Evolutionary conservation across 495 filamentous ascomycete genomes (phyloP).

Genomic region (Penicillium cataractarum): DNA sequence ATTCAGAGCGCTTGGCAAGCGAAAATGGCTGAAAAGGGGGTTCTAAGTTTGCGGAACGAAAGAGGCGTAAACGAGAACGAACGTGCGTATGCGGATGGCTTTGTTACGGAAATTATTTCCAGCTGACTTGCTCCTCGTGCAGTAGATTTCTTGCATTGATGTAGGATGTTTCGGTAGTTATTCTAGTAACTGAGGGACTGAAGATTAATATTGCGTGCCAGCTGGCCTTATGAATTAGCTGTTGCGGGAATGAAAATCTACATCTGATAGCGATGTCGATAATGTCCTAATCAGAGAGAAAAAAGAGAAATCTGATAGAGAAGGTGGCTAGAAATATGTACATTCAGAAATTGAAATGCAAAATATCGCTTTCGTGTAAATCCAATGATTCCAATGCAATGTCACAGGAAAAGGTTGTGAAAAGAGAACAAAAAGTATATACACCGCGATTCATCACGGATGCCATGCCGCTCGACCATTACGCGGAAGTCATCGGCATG

Average conservation of each 20-base stretch:
- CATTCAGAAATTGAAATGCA: neutral
- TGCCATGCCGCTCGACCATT: neutral
- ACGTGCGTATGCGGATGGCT: neutral
- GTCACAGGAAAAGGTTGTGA: neutral
- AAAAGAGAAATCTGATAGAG: neutral
- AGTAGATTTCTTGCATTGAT: neutral
- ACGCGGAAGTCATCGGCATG: conserved; percentile 9
- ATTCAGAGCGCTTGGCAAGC: neutral
- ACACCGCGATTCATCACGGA: neutral
- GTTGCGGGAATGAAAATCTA: neutral
- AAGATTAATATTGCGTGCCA: neutral
- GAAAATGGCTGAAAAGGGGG: neutral
- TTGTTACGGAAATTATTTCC: neutral
- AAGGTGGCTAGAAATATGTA: conserved; percentile 1
- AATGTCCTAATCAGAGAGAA: neutral
- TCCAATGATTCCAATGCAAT: neutral
- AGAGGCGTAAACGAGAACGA: neutral
- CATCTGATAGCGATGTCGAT: neutral
- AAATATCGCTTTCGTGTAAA: conserved; percentile 1
- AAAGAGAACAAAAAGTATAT: neutral
- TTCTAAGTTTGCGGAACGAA: neutral
- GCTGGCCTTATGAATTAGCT: neutral
- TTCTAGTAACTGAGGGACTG: too few relatives aligned
- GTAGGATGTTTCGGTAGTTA: neutral
- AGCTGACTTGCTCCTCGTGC: neutral